Base-by-base conservation (phyloP, 2,329 filamentous ascomycete species). In the Scedosporium boydii region DNA sequence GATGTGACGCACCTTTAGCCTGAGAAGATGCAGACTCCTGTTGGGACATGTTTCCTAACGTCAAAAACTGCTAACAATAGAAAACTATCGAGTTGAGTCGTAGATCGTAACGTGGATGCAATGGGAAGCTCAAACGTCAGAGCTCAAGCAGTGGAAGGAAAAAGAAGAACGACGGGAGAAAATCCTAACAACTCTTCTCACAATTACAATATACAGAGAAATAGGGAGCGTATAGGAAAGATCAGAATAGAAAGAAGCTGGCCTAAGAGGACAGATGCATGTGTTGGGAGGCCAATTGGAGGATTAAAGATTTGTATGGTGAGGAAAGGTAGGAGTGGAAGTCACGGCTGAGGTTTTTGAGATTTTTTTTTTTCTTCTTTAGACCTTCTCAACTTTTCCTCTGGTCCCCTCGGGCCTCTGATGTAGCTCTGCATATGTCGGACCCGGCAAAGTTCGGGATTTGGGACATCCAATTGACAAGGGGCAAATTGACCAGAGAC, bases 361-460 rank as follows among this genome's bases (percentile, higher is more conserved):
- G 23, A 42, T 26, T 27, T 27, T 29, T 44, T 44, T 60, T 61
- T 61, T 61, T 56, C 26, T 14, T n/a, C 9, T 38, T 55, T 27
- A 5, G 4, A 23, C 23, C 23, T 27, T 27, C 23, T 16, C 12
- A 18, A 14, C 51, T 26, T 26, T 55, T 55, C 51, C 51, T 27
- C 51, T 55, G 51, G 51, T 23, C 23, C 34, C 34, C 51, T 23
- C 18, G 51, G 18, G 12, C 51, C 51, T 55, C 51, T 58, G 55
- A 58, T 58, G 55, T 58, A 58, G 27, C 26, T 34, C 55, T 58
- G 55, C 55, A 58, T 56, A 51, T 42, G 55, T 27, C 41, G 34
- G n/a, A 55, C 29, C 27, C 59, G 59, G 59, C 48, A 61, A 61
- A 55, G 48, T 56, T 61, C 59, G 59, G 59, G 48, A 55, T 55